A percentile compares a stretch with the other conserved stretches of the same genome.
phyloP scores from a whole-genome alignment of 2,329 filamentous ascomycete genomes.

The Kalaharituber pfeilii region DNA sequence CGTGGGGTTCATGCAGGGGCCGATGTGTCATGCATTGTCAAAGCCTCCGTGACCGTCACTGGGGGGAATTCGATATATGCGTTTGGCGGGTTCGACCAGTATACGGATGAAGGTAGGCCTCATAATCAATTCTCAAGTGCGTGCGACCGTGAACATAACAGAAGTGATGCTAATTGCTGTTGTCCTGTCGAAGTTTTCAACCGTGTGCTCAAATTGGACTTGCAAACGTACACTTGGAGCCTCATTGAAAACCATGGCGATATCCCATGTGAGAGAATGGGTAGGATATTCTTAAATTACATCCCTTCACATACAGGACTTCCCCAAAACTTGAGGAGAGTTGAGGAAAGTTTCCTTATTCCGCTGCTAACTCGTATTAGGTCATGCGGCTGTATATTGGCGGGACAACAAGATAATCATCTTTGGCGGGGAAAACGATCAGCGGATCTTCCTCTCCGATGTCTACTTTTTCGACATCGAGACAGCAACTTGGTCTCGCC shows the following conservation, averaged over 20 bases:
- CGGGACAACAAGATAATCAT: conserved; percentile 89
- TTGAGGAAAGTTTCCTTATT: conserved; percentile 4
- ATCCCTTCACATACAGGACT: conserved; percentile 3
- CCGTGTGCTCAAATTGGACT: conserved; percentile 77
- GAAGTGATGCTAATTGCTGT: conserved; percentile 6
- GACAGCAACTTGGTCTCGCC: conserved; percentile 88
- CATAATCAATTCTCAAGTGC: too few species aligned
- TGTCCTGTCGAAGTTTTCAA: conserved; percentile 60
- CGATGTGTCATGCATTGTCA: conserved; percentile 84
- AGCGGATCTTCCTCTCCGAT: conserved; percentile 85
- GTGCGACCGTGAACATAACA: too few species aligned
- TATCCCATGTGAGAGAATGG: conserved; percentile 93
- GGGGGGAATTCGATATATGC: conserved; percentile 95
- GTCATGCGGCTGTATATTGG: conserved; percentile 87
- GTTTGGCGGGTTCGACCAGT: conserved; percentile 96
- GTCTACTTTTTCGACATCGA: conserved; percentile 91
- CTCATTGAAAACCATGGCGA: conserved; percentile 97
- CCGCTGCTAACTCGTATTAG: conserved; percentile 31
- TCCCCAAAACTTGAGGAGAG: conserved; percentile 4
- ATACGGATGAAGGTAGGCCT: conserved; percentile 65
- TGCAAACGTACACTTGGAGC: conserved; percentile 79
- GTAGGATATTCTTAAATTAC: conserved; percentile 41
- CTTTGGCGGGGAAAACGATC: conserved; percentile 95
- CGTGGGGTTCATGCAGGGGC: conserved; percentile 14
- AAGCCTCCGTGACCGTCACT: conserved; percentile 97